Conservation (phyloP, 129 eudicot species). For the Saposhnikovia divaricata region DNA sequence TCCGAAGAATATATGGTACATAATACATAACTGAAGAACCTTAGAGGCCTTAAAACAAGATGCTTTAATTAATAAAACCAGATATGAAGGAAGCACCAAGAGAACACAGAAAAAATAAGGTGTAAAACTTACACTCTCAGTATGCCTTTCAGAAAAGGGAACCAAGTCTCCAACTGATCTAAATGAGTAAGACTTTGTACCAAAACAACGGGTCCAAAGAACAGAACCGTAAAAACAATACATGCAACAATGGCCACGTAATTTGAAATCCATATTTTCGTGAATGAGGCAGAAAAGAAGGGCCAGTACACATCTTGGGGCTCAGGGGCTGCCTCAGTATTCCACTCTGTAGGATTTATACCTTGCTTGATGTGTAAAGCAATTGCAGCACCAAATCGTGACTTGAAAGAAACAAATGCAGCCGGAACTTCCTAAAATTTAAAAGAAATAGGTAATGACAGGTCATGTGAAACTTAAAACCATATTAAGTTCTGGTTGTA, state of each 20-base stretch:
- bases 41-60: not conserved
- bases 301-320: slow-evolving; percentile 85
- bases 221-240: slow-evolving; percentile 42
- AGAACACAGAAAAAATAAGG: not conserved
- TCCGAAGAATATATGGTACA: not conserved
- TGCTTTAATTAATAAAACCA: not conserved
- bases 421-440: slow-evolving; percentile 62
- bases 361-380: slow-evolving; percentile 65
- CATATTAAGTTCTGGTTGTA: not conserved
- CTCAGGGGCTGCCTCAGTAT: slow-evolving; percentile 78
- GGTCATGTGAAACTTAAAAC: not conserved
- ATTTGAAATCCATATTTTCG: slow-evolving; percentile 57
- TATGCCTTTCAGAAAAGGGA: slow-evolving; percentile 64
- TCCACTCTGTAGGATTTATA: slow-evolving; percentile 78
- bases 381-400: slow-evolving; percentile 68
- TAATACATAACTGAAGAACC: not conserved
- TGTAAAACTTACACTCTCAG: slow-evolving; percentile 46
- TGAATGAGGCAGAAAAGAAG: slow-evolving; percentile 64
- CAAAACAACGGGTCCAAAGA: slow-evolving; percentile 66
- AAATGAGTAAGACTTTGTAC: slow-evolving; percentile 90
- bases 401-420: slow-evolving; percentile 84
- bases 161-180: slow-evolving; percentile 61
- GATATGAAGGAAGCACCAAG: not conserved
- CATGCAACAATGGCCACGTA: slow-evolving; percentile 47
- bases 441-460: slow-evolving; percentile 8